Evolutionary conservation across 2,329 filamentous ascomycete species (phyloP).

Genomic region (Trichoderma atrobrunneum): DNA sequence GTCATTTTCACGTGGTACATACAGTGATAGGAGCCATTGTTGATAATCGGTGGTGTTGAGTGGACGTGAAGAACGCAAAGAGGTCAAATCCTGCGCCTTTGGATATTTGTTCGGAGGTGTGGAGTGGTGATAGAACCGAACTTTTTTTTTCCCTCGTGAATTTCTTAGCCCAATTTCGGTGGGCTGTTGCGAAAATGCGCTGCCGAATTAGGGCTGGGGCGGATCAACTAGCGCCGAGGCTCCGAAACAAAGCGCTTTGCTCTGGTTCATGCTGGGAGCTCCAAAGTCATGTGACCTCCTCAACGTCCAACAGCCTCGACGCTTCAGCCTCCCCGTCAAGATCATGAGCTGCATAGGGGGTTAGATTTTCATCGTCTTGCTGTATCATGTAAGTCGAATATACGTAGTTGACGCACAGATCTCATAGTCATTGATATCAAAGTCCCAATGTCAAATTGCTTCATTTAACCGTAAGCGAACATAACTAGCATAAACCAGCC

Average conservation of each 20-base stretch:
- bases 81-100: constrained; percentile 79
- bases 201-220: constrained; percentile 35
- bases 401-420: neutral
- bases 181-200: constrained; percentile 25
- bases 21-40: constrained; percentile 82
- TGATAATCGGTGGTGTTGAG: constrained; percentile 33
- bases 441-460: constrained; percentile 11
- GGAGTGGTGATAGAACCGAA: constrained; percentile 11
- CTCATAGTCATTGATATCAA: neutral
- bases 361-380: neutral
- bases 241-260: neutral
- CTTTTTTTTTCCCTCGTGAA: constrained; percentile 10
- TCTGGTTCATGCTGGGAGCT: neutral
- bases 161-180: constrained; percentile 27
- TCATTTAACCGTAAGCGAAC: constrained; percentile 16
- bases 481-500: constrained; percentile 17
- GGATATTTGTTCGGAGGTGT: constrained; percentile 21
- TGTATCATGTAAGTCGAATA: neutral
- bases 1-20: constrained; percentile 55
- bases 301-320: neutral
- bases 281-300: constrained; percentile 3
- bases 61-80: constrained; percentile 51
- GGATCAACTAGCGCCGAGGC: constrained; percentile 24
- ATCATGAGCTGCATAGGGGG: neutral
- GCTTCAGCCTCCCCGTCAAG: neutral